These are phyloP conservation scores for Trematosphaeria pertusa DNA, from an alignment of 2,329 filamentous ascomycete species.

Conservation along the genomic window DNA sequence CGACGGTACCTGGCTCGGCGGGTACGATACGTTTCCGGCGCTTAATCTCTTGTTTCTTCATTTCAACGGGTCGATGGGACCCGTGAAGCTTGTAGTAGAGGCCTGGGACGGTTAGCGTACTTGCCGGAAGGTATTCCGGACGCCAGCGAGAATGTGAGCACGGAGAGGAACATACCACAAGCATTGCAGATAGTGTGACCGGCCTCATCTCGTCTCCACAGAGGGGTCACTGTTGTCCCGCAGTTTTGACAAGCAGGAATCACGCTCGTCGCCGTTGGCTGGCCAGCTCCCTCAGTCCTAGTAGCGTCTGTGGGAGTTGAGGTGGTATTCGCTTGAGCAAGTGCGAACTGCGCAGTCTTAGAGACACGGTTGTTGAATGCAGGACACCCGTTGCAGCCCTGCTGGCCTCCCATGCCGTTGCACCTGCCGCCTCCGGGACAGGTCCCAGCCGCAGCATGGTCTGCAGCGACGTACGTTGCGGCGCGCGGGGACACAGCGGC, in stretches of 20 bases:
- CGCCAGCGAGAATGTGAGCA: too few species aligned
- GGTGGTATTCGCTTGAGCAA: constrained; percentile 52
- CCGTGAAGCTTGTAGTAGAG: constrained; percentile 97
- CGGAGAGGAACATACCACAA: constrained; percentile 81
- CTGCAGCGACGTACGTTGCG: constrained; percentile 78
- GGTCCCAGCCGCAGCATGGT: constrained; percentile 79
- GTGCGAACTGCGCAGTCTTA: constrained; percentile 77
- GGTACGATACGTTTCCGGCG: constrained; percentile 93
- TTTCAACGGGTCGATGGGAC: constrained; percentile 90
- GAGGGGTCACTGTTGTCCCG: constrained; percentile 91
- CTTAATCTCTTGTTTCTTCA: constrained; percentile 99
- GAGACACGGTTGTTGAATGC: constrained; percentile 97
- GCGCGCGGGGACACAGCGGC: constrained; percentile 49
- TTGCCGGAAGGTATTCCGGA: background rate
- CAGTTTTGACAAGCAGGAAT: constrained; percentile 97
- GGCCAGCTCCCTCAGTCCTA: constrained; percentile 20
- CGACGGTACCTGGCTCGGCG: constrained; percentile 60
- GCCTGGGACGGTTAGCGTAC: constrained; percentile 60
- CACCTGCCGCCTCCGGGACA: constrained; percentile 94
- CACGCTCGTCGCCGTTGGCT: constrained; percentile 54
- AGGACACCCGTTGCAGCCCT: constrained; percentile 93
- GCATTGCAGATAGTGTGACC: constrained; percentile 99
- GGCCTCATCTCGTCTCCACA: constrained; percentile 93
- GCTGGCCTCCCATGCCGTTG: constrained; percentile 94
- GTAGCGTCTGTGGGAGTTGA: constrained; percentile 20